Percentiles rank a stretch among this genome's conserved stretches.
These are phyloP conservation scores for Mariannaea elegans DNA, from an alignment of 2,329 filamentous ascomycete genomes.

Conservation along the genomic window DNA sequence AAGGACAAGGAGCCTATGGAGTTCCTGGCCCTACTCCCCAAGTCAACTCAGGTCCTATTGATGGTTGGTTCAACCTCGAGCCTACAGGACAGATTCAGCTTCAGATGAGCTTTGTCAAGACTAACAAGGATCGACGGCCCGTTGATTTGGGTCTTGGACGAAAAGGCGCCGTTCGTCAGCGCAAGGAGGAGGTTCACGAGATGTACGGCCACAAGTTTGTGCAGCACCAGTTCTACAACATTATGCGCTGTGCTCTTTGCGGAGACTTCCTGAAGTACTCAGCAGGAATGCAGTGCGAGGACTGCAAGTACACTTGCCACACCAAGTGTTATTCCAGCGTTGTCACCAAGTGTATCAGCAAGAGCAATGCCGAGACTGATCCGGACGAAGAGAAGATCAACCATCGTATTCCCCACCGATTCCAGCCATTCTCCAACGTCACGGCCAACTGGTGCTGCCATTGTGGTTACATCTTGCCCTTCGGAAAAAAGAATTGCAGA, in stretches of 20 bases:
- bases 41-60: constrained; percentile 72
- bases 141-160: constrained; percentile 92
- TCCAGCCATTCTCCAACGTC: constrained; percentile 96
- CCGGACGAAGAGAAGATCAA: constrained; percentile 99
- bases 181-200: constrained; percentile 97
- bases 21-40: constrained; percentile 56
- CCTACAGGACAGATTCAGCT: constrained; percentile 93
- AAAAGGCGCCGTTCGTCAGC: constrained; percentile 95
- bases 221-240: constrained; percentile 99
- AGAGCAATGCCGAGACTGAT: constrained; percentile 97
- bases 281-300: constrained; percentile 97
- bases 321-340: constrained; percentile 97
- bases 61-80: constrained; percentile 97
- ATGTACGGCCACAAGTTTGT: constrained; percentile 99
- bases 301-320: constrained; percentile 99
- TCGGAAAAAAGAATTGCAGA: constrained; percentile 93
- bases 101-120: constrained; percentile 90
- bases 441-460: constrained; percentile 99
- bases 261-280: constrained; percentile 99
- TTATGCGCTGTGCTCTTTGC: constrained; percentile 98
- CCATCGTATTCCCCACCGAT: constrained; percentile 96
- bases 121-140: constrained; percentile 81
- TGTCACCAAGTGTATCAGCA: constrained; percentile 99
- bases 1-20: constrained; percentile 43
- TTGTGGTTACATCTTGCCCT: constrained; percentile 93